Evolutionary conservation across 106 monocot genomes (phyloP), one percentile per base, ranked within the genome.

Genomic region (Allium cepa): DNA sequence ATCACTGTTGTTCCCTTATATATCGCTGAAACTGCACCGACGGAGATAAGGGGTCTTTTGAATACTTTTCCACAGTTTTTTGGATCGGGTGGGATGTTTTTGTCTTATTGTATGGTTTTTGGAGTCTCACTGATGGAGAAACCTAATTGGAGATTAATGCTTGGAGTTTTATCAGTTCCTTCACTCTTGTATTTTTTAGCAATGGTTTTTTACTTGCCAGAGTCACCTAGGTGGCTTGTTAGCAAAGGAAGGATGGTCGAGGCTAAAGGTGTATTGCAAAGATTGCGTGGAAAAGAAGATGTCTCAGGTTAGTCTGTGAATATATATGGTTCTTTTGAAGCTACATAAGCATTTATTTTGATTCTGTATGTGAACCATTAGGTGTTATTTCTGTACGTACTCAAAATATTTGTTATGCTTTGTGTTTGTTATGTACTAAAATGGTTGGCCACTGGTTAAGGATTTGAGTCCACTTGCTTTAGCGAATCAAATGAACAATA

Each of bases 171-270:
- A 17, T 78, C 78, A 3, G 36, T 78, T 55, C 78, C 78, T 72
- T 67, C 72, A 0, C 45, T 78, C 7, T 9, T 73, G n/a, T 78
- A 53, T 78, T 78, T 78, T 47, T 46, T 18, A 4, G 57, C 73
- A 26, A 78, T 72, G 11, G 15, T 78, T 9, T 62, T 78, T 18
- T 78, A 67, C 62, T 56, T 78, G 46, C 78, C 78, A 22, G 78
- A 78, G 60, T 78, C 78, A 14, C 76, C 76, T 49, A 69, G 76
- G 63, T 76, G 76, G 76, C 76, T 76, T 62, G 76, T 76, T 55
- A 78, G 72, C 55, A 78, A 78, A 56, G 78, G 78, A 47, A 10
- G 68, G 53, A 78, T 78, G 78, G 11, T 62, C 5, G 78, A 72
- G 67, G 78, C 78, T 16, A 78, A 73, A 27, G 67, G 18, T 50